Evolutionary conservation across 306 rosid species (phyloP), one percentile per base, ranked within the genome.

Genomic region (Cucumis cinereus): DNA sequence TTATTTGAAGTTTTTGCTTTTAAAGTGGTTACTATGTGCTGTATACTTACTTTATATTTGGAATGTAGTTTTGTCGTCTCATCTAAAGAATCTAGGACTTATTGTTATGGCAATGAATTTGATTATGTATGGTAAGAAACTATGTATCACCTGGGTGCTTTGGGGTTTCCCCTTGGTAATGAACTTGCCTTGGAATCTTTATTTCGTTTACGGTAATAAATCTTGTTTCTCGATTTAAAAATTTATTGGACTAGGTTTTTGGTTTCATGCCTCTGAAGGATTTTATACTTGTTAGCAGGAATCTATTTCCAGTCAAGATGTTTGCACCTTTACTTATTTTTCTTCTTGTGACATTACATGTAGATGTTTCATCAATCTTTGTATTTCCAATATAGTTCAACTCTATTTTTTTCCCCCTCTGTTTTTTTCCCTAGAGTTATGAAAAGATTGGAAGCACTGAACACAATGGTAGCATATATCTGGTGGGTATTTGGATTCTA

Each of bases 401-500:
- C 74, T 68, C 55, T 68, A n/a, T 68, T 68, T 22, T 41, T 43
- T 14, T 24, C 56, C 57, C 15, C 58, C 2, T 11, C 52, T 70
- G 33, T 23, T 80, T 77, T 0, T 38, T 56, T 59, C 81, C 82
- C 59, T 86, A 91, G 97, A 81, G 53, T 82, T 52, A 35, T 80
- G 81, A 91, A 85, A 81, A 91, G 81, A 80, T 53, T 88, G 77
- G 92, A 91, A 74, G 85, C 92, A 10, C 50, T 84, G 61, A 89
- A 85, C 83, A 84, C 92, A 14, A 53, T 86, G 58, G 56, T 88
- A 55, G 88, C 97, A 6, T 89, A 89, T 19, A 74, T 91, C 69
- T 91, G 97, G 97, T 91, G 97, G 97, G 85, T 87, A 41, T 79
- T 88, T 82, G 97, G 97, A 77, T 91, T 91, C 80, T 91, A 89